Evolutionary conservation across 768 basidiomycete species (phyloP).

Genomic region (Podaxis sp.): DNA sequence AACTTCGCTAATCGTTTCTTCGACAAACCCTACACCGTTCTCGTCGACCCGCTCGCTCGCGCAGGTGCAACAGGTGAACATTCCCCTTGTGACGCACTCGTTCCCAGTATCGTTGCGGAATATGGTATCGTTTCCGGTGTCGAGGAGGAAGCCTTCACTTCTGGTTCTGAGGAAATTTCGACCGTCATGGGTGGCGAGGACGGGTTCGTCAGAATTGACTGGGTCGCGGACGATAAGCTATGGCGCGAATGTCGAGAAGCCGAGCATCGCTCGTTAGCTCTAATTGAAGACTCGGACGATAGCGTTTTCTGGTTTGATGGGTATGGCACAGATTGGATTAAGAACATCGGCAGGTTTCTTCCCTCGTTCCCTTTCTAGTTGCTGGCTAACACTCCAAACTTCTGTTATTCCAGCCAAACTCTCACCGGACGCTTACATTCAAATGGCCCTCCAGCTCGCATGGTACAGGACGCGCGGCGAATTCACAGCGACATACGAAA

Average conservation of each 20-base stretch:
- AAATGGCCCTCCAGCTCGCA: slow-evolving; percentile 89
- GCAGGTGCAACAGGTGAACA: slow-evolving; percentile 91
- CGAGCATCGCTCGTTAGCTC: slow-evolving; percentile 47
- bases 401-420: slow-evolving; percentile 34
- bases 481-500: slow-evolving; percentile 92
- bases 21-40: slow-evolving; percentile 82
- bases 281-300: slow-evolving; percentile 81
- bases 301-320: slow-evolving; percentile 79
- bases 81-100: slow-evolving; percentile 85
- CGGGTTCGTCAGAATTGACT: slow-evolving; percentile 51
- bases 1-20: slow-evolving; percentile 82
- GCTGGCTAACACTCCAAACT: not conserved
- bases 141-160: slow-evolving; percentile 43
- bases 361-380: not conserved
- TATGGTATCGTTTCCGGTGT: slow-evolving; percentile 75
- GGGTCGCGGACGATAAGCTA: slow-evolving; percentile 66
- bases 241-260: slow-evolving; percentile 58
- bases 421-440: slow-evolving; percentile 82
- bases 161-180: slow-evolving; percentile 10
- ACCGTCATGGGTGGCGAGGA: not conserved
- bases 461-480: slow-evolving; percentile 78
- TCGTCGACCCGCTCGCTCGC: slow-evolving; percentile 82
- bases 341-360: slow-evolving; percentile 55
- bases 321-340: slow-evolving; percentile 89
- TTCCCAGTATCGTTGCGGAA: slow-evolving; percentile 85